Evolutionary conservation across 208 protist genomes (phyloP).

Genomic region (Vickermania ingenoplastis): DNA sequence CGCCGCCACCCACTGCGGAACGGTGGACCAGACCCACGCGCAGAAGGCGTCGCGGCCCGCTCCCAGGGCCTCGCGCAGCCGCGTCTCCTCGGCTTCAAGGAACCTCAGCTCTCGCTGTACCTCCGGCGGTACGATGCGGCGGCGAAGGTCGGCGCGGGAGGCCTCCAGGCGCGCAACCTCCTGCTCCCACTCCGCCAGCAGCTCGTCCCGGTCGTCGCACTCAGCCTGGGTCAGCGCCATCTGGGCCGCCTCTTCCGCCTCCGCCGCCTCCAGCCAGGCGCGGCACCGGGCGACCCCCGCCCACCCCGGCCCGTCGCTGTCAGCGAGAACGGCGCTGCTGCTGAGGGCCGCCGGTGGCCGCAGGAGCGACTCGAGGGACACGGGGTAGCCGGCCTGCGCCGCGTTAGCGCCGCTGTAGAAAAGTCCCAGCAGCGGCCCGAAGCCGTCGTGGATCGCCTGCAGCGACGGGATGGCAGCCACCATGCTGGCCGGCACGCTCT

Average conservation of each 20-base stretch:
- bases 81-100: slow-evolving; percentile 18
- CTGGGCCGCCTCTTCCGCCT: slow-evolving; percentile 32
- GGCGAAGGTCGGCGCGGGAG: slow-evolving; percentile 14
- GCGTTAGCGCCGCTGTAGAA: neutral
- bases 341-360: neutral
- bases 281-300: neutral
- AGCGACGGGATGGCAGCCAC: no score
- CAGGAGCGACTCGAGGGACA: neutral
- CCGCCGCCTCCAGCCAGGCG: neutral
- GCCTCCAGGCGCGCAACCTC: slow-evolving; percentile 10
- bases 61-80: slow-evolving; percentile 16
- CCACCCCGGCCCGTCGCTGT: neutral
- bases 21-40: slow-evolving; percentile 38
- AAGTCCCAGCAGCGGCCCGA: slow-evolving; percentile 11
- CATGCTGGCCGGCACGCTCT: slow-evolving; percentile 7
- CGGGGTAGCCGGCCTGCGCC: neutral
- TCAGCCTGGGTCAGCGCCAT: slow-evolving; percentile 62
- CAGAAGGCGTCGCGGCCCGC: slow-evolving; percentile 26
- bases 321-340: neutral
- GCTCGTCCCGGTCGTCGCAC: slow-evolving; percentile 58
- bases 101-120: slow-evolving; percentile 17
- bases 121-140: slow-evolving; percentile 32
- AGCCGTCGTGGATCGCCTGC: slow-evolving; percentile 11
- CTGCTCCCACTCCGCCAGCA: slow-evolving; percentile 30
- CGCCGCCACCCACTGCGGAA: slow-evolving; percentile 49